Evolutionary conservation across 2,329 filamentous ascomycete species (phyloP), one percentile per base, ranked within the genome.

Genomic region (Graphilbum sp.): DNA sequence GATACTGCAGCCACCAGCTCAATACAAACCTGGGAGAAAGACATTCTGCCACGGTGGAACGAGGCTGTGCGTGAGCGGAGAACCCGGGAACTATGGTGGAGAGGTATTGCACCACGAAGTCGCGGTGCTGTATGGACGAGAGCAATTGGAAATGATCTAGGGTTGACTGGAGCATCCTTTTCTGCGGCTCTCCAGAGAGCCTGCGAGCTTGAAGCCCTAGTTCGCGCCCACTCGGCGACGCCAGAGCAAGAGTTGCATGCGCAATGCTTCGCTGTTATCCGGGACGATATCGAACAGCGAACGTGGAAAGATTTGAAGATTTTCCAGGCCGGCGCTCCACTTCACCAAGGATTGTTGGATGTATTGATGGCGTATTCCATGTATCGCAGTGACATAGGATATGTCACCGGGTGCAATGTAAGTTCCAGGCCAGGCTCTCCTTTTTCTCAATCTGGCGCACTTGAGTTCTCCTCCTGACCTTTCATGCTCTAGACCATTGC

Each of bases 311-410:
- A 86, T 40, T 59, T 86, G 34, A 72, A 72, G 47, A 80, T 87
- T 51, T 88, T 87, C 52, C 69, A 78, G 47, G 58, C 63, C 6
- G 69, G 59, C 15, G 75, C 71, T 0, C 79, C 81, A 2, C 60
- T 87, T 11, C 72, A 87, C 51, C 62, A 73, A 41, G 65, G 69
- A 29, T 61, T 90, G 23, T 61, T 79, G 16, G 75, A 88, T 51
- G 72, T 90, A 10, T 63, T 88, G 43, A 75, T 75, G 49, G 84
- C 83, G 7, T 88, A 88, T 55, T 67, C 76, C 39, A 80, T 85
- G 71, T 90, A 90, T 56, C 70, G 83, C 43, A 79, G 75, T 46
- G 83, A 90, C 52, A 79, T 88, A 49, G 80, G 82, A 44, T 86
- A 85, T 50, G 68, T 83, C 41, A 66, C 69, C 44, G 80, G 81